Conservation (phyloP, 352 stramenopile species). For the Pythium angustatum region DNA sequence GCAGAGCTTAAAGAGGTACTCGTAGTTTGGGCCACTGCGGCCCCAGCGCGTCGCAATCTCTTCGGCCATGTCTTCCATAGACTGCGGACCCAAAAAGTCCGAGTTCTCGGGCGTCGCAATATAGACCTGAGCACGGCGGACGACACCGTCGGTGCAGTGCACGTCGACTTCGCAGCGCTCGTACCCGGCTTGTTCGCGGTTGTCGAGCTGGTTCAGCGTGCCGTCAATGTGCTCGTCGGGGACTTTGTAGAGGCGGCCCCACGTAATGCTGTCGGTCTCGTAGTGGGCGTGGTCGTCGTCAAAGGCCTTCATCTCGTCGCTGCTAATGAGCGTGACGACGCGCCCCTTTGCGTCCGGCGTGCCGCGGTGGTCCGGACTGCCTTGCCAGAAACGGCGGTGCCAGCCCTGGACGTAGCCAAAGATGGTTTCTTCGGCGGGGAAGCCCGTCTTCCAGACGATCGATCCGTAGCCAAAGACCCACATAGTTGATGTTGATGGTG, state of each 20-base stretch:
- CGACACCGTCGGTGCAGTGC: conserved; percentile 65
- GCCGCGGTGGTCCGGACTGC: conserved; percentile 85
- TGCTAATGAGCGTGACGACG: conserved; percentile 86
- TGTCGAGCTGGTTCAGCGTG: conserved; percentile 81
- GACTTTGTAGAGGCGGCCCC: conserved; percentile 87
- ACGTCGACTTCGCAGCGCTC: conserved; percentile 77
- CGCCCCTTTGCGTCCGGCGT: conserved; percentile 71
- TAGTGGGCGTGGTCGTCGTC: conserved; percentile 71
- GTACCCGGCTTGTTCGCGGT: conserved; percentile 85
- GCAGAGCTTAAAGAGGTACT: conserved; percentile 85
- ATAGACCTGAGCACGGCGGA: conserved; percentile 78
- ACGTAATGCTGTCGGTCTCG: conserved; percentile 66
- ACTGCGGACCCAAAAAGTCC: conserved; percentile 77
- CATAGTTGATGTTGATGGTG: conserved; percentile 44
- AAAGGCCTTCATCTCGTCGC: conserved; percentile 73
- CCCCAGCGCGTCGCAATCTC: conserved; percentile 74
- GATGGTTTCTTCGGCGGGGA: conserved; percentile 61
- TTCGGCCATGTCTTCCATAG: conserved; percentile 75
- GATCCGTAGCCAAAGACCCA: conserved; percentile 88
- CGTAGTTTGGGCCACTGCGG: conserved; percentile 77
- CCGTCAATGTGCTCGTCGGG: conserved; percentile 71
- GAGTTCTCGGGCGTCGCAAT: conserved; percentile 82
- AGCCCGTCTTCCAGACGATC: conserved; percentile 80
- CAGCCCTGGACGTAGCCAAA: conserved; percentile 84
- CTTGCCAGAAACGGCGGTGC: conserved; percentile 89